Evolutionary conservation across 73 alveolate species (phyloP), one percentile per base, ranked within the genome.

Genomic region (Paramecium caudatum): DNA sequence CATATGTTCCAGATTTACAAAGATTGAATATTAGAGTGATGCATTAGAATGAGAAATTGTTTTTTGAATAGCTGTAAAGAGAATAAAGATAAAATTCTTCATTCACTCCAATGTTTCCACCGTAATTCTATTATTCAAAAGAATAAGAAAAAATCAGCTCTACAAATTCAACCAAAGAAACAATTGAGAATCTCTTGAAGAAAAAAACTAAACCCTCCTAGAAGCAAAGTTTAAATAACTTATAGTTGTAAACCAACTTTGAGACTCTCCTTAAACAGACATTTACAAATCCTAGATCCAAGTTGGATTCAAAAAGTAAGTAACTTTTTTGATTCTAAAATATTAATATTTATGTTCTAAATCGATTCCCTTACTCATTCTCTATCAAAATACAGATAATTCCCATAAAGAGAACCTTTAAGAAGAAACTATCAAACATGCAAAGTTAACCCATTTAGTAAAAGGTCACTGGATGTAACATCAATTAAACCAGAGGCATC

Each of bases 1-100:
- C 93, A 25, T 86, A 49, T 12, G 65, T 62, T 3, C 93, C 93
- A 6, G 84, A 86, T 74, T 17, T 74, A 43, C 21, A 12, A 39
- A 74, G 43, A 43, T 5, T 74, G 3, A 27, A 36, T 37, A 27
- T 74, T 27, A 74, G 34, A 74, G n/a, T 39, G 43, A 16, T 21
- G 32, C 7, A 27, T 37, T 13, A 37, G 19, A 74, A 43, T 74
- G 88, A 74, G n/a, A 74, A 39, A 16, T 12, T 21, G 45, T 37
- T 74, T 12, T 41, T 74, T 74, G 88, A 74, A 21, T 21, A 41
- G n/a, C 15, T 74, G 0, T 13, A 41, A 19, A 74, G 69, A 43
- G 88, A 74, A 21, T 21, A 74, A 25, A 74, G 32, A 25, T 55
- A 19, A 23, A 55, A 55, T 12, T 10, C n/a, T 55, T 7, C 80